Percentiles rank a stretch among this genome's conserved stretches.
These are phyloP conservation scores for Aspergillus novoparasiticus DNA, from an alignment of 2,329 filamentous ascomycete genomes.

Conservation along the genomic window DNA sequence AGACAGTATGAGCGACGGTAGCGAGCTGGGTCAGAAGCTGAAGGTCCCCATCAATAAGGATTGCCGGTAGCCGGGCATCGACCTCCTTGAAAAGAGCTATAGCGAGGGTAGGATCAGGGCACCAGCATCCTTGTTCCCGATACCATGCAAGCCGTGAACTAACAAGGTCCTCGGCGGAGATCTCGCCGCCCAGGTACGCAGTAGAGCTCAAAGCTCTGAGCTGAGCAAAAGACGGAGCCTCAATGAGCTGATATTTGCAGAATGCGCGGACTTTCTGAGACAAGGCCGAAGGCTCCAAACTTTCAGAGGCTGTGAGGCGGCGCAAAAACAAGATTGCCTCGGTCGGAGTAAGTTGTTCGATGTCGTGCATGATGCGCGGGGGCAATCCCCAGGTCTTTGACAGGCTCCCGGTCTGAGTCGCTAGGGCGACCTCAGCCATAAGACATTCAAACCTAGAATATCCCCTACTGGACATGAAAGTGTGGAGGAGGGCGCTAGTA, in stretches of 20 bases:
- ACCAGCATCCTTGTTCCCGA: constrained; percentile 37
- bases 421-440: constrained; percentile 33
- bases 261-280: constrained; percentile 34
- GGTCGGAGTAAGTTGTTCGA: constrained; percentile 37
- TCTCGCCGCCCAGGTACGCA: constrained; percentile 43
- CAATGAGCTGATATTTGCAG: constrained; percentile 38
- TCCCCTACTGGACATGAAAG: constrained; percentile 41
- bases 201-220: constrained; percentile 42
- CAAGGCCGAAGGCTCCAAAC: constrained; percentile 26
- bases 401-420: constrained; percentile 22
- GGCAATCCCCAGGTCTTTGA: constrained; percentile 25
- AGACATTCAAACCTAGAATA: constrained; percentile 33
- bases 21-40: constrained; percentile 36
- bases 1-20: constrained; percentile 13
- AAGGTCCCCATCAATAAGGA: constrained; percentile 5
- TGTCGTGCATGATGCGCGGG: constrained; percentile 34
- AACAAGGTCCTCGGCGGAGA: constrained; percentile 41
- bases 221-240: constrained; percentile 42
- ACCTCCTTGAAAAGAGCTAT: constrained; percentile 44
- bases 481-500: constrained; percentile 47
- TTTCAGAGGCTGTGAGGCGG: constrained; percentile 35
- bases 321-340: constrained; percentile 43
- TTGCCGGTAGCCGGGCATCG: constrained; percentile 26
- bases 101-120: constrained; percentile 37
- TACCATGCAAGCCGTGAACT: constrained; percentile 47